Conservation (phyloP, 177 flowering plant genomes). For the Vitis hybrid region DNA sequence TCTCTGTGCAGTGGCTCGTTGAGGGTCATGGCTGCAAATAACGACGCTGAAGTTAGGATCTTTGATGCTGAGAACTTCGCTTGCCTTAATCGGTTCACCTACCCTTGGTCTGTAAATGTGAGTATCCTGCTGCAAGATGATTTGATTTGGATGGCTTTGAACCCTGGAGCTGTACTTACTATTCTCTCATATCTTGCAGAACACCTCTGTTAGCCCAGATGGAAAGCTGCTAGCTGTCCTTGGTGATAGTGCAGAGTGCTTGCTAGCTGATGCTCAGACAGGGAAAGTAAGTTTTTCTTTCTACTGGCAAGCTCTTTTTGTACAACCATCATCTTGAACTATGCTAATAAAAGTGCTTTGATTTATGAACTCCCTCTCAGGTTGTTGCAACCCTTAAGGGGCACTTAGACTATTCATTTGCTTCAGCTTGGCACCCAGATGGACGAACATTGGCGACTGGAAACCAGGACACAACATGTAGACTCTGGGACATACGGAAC, state of each 20-base stretch:
- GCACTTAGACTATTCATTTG: conserved; percentile 83
- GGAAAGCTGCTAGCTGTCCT: conserved; percentile 82
- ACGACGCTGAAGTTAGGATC: conserved; percentile 72
- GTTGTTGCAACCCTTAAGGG: conserved; percentile 57
- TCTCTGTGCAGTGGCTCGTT: conserved; percentile 56
- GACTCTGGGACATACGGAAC: conserved; percentile 95
- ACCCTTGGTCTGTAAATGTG: conserved; percentile 90
- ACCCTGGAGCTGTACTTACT: background rate
- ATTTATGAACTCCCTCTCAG: conserved; percentile 23
- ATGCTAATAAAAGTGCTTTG: background rate
- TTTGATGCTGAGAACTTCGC: conserved; percentile 62
- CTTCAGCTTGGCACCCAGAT: conserved; percentile 92
- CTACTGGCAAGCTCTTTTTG: background rate
- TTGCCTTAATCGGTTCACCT: conserved; percentile 48
- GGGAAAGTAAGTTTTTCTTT: conserved; percentile 54
- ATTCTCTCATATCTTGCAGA: conserved; percentile 34
- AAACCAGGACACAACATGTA: conserved; percentile 90
- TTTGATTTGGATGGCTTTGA: background rate
- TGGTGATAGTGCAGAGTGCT: conserved; percentile 83
- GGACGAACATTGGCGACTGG: conserved; percentile 86
- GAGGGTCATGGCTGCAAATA: conserved; percentile 75
- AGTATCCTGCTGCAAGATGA: conserved; percentile 26
- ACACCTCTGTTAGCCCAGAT: conserved; percentile 77
- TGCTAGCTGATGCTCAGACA: conserved; percentile 70
- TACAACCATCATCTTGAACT: background rate